phyloP scores from a whole-genome alignment of 2,329 filamentous ascomycete species.

The Aspergillus aculeatus region DNA sequence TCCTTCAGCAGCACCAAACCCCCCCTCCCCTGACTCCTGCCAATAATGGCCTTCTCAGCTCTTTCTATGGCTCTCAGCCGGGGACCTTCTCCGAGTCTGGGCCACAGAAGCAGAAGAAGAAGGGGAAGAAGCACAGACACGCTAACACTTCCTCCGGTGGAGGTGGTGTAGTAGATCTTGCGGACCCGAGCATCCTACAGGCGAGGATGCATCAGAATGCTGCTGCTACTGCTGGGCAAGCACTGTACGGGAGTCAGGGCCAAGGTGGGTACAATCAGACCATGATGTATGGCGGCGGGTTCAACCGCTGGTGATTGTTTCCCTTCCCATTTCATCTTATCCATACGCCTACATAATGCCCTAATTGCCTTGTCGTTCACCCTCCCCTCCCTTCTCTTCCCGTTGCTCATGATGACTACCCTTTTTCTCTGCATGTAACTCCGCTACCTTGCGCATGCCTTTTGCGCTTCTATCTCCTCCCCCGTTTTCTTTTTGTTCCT shows the following conservation, averaged over 20 bases:
- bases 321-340: slow-evolving; percentile 14
- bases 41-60: slow-evolving; percentile 77
- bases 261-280: slow-evolving; percentile 87
- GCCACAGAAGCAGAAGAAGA: slow-evolving; percentile 96
- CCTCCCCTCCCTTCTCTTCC: slow-evolving; percentile 4
- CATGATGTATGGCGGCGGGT: slow-evolving; percentile 75
- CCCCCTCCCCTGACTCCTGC: slow-evolving; percentile 87
- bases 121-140: slow-evolving; percentile 99
- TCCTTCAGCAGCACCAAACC: slow-evolving; percentile 83
- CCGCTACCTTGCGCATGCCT: slow-evolving; percentile 25
- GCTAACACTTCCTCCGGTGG: slow-evolving; percentile 99
- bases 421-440: slow-evolving; percentile 4
- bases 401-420: slow-evolving; percentile 23
- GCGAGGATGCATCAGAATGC: slow-evolving; percentile 91
- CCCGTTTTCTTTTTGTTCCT: slow-evolving; percentile 20
- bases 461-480: slow-evolving; percentile 16
- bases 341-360: slow-evolving; percentile 13
- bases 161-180: slow-evolving; percentile 99
- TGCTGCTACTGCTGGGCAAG: slow-evolving; percentile 71
- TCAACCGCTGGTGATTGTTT: slow-evolving; percentile 64
- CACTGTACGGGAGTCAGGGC: slow-evolving; percentile 81
- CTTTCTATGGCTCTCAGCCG: slow-evolving; percentile 84
- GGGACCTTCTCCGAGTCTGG: slow-evolving; percentile 87
- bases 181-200: slow-evolving; percentile 99
- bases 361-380: slow-evolving; percentile 23